phyloP scores from a whole-genome alignment of 208 protist species.

The Angomonas desouzai region DNA sequence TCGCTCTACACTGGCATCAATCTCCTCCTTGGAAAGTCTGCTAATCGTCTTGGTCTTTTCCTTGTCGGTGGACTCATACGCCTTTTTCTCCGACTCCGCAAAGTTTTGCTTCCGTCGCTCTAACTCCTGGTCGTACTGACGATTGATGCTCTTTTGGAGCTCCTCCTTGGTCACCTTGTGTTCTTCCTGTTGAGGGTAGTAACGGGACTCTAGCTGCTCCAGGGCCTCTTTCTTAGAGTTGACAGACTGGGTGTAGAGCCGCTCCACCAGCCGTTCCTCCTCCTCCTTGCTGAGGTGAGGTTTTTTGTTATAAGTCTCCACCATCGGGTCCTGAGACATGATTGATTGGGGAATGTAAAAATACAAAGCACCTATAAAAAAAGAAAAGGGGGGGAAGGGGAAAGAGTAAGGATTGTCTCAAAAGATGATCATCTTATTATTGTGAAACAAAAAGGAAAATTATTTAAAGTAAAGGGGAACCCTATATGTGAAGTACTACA shows the following conservation, averaged over 20 bases:
- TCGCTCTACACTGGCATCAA: slow-evolving; percentile 46
- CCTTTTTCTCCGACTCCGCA: slow-evolving; percentile 32
- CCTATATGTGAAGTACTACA: background rate
- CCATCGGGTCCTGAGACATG: background rate
- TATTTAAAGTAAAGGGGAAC: slow-evolving; percentile 3
- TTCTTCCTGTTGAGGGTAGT: slow-evolving; percentile 56
- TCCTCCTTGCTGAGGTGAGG: slow-evolving; percentile 40
- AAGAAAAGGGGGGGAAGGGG: background rate
- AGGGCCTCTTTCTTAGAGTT: slow-evolving; percentile 39
- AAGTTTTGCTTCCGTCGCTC: slow-evolving; percentile 33
- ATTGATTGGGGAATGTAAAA: too few species aligned
- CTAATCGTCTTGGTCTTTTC: background rate
- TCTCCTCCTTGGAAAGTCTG: slow-evolving; percentile 25
- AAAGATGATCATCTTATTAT: background rate
- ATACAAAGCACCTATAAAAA: too few species aligned
- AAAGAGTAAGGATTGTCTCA: background rate
- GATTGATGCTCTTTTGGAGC: slow-evolving; percentile 63
- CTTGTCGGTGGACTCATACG: slow-evolving; percentile 4
- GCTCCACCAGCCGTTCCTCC: slow-evolving; percentile 49
- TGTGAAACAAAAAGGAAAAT: slow-evolving; percentile 5
- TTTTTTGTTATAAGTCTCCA: slow-evolving; percentile 5
- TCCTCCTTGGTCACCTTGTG: slow-evolving; percentile 42
- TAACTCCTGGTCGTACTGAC: slow-evolving; percentile 82
- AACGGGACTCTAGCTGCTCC: slow-evolving; percentile 58
- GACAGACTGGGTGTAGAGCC: slow-evolving; percentile 66